phyloP scores from a whole-genome alignment of 176 grass and related monocot genomes.

The Hordeum vulgare region DNA sequence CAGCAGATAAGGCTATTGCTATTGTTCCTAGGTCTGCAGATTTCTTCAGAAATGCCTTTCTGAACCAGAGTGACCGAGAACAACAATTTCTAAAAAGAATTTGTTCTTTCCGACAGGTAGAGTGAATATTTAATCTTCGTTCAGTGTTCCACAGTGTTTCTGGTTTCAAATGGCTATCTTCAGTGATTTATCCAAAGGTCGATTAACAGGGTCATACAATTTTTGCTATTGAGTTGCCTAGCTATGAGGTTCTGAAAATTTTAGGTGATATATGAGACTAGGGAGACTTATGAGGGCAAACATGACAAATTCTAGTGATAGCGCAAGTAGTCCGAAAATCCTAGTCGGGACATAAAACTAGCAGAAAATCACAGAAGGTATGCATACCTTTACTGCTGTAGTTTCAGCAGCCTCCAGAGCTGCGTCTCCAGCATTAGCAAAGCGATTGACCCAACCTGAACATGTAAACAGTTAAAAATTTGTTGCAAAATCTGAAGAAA shows the following conservation, averaged over 20 bases:
- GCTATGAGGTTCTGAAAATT: background rate
- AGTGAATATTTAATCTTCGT: background rate
- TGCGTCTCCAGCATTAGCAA: conserved; percentile 60
- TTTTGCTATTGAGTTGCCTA: background rate
- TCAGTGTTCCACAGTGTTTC: background rate
- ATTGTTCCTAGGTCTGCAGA: background rate
- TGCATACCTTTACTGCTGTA: conserved; percentile 38
- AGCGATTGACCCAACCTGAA: conserved; percentile 54
- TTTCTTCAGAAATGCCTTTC: conserved; percentile 14
- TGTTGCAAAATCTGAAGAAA: background rate
- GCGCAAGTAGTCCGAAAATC: background rate
- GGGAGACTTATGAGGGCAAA: background rate
- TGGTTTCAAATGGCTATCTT: background rate
- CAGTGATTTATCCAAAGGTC: background rate
- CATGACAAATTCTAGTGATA: background rate
- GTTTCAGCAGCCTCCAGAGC: conserved; percentile 54
- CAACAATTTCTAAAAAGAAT: background rate
- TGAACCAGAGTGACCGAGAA: background rate
- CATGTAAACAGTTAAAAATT: background rate
- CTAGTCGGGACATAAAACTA: background rate
- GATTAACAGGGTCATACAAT: background rate
- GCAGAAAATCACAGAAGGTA: conserved; percentile 1
- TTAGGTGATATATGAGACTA: background rate
- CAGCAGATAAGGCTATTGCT: background rate
- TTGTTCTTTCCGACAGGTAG: background rate